Evolutionary conservation across 2,329 filamentous ascomycete species (phyloP).

Genomic region (Hypomyces rosellus): DNA sequence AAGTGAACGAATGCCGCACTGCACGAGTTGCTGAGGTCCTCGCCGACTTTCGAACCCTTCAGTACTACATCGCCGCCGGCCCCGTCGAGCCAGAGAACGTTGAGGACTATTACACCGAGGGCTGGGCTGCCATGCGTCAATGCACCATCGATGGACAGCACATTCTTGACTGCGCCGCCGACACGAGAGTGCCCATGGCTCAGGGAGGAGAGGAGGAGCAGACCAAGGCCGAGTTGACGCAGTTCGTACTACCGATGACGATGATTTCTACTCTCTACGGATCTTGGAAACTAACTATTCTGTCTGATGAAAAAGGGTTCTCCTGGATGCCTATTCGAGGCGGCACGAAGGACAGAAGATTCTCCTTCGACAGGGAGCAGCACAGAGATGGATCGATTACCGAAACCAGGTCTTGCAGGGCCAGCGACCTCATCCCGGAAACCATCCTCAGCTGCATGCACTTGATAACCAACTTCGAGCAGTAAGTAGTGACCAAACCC

Average conservation of each 20-base stretch:
- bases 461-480: slow-evolving; percentile 51
- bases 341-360: slow-evolving; percentile 61
- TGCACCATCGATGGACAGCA: slow-evolving; percentile 57
- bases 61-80: slow-evolving; percentile 55
- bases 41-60: slow-evolving; percentile 54
- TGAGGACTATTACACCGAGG: slow-evolving; percentile 57
- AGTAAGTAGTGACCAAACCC: slow-evolving; percentile 34
- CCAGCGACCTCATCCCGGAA: slow-evolving; percentile 39
- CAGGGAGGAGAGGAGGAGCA: slow-evolving; percentile 53
- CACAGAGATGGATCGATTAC: slow-evolving; percentile 52
- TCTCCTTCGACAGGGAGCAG: slow-evolving; percentile 53
- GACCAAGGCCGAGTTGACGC: slow-evolving; percentile 54
- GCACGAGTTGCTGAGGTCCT: slow-evolving; percentile 56
- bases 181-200: slow-evolving; percentile 50
- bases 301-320: slow-evolving; percentile 35
- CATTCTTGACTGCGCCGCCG: slow-evolving; percentile 58
- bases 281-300: slow-evolving; percentile 1
- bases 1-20: slow-evolving; percentile 56
- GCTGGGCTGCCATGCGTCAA: slow-evolving; percentile 56
- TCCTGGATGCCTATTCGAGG: slow-evolving; percentile 54
- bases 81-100: slow-evolving; percentile 48
- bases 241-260: slow-evolving; percentile 37
- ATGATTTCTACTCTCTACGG: not conserved
- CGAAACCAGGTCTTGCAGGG: slow-evolving; percentile 49
- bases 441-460: slow-evolving; percentile 43